phyloP scores from a whole-genome alignment of 192 early-diverging fungal species.

The Coemansia sp. region DNA sequence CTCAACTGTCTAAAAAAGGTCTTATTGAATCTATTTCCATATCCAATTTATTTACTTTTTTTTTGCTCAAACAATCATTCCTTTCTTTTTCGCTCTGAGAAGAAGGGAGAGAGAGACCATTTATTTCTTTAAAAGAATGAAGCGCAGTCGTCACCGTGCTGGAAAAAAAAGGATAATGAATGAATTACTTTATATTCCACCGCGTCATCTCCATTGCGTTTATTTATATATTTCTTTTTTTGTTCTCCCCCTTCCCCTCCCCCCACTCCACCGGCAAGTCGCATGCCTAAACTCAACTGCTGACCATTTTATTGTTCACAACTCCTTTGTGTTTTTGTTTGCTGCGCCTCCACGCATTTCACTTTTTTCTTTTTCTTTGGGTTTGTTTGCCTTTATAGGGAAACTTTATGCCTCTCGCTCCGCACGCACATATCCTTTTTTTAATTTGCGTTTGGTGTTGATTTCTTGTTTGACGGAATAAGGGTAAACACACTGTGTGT shows the following conservation, averaged over 20 bases:
- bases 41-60: background rate
- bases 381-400: too few relatives aligned
- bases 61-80: too few relatives aligned
- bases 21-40: background rate
- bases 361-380: background rate
- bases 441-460: too few relatives aligned
- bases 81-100: too few relatives aligned
- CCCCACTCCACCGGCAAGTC: background rate
- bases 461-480: background rate
- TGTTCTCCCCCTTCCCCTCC: too few relatives aligned
- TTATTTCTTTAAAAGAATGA: background rate
- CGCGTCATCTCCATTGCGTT: background rate
- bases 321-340: background rate
- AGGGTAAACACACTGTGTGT: slow-evolving; percentile 5
- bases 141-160: background rate
- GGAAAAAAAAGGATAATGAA: background rate
- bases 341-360: slow-evolving; percentile 12
- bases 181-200: background rate
- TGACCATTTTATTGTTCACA: slow-evolving; percentile 1
- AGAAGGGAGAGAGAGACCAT: background rate
- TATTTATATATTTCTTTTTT: too few relatives aligned
- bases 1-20: background rate
- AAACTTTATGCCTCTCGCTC: too few relatives aligned
- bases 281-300: background rate
- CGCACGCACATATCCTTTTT: too few relatives aligned